Evolutionary conservation across 2,329 filamentous ascomycete species (phyloP).

Genomic region (Acarospora socialis): DNA sequence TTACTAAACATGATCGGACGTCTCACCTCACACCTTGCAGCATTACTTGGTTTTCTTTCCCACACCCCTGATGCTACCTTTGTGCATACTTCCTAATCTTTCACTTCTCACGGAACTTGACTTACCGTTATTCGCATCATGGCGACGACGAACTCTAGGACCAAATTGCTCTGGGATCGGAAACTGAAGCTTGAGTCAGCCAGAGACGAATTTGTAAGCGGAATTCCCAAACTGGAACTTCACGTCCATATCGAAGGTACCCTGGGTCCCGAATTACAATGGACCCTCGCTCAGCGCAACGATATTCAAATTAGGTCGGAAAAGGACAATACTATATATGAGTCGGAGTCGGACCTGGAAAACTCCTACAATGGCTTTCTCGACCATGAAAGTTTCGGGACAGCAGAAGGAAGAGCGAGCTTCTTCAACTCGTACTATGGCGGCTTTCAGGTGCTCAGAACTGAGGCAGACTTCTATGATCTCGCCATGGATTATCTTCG

Average conservation of each 20-base stretch:
- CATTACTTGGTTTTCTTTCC: no score
- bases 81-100: no score
- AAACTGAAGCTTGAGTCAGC: no score
- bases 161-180: no score
- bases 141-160: no score
- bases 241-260: slow-evolving; percentile 36
- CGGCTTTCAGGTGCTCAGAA: slow-evolving; percentile 21
- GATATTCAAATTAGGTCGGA: slow-evolving; percentile 19
- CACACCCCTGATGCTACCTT: no score
- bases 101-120: no score
- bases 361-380: slow-evolving; percentile 28
- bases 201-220: no score
- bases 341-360: slow-evolving; percentile 22
- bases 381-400: slow-evolving; percentile 13
- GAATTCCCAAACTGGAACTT: slow-evolving; percentile 35
- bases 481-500: slow-evolving; percentile 27
- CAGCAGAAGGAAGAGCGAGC: not conserved
- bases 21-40: no score
- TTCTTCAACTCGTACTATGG: slow-evolving; percentile 24
- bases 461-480: slow-evolving; percentile 27
- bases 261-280: slow-evolving; percentile 27
- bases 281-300: slow-evolving; percentile 29
- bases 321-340: slow-evolving; percentile 21
- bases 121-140: no score
- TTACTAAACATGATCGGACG: no score